Conservation (phyloP, 345 rosid species). For the Boechera divaricarpa region DNA sequence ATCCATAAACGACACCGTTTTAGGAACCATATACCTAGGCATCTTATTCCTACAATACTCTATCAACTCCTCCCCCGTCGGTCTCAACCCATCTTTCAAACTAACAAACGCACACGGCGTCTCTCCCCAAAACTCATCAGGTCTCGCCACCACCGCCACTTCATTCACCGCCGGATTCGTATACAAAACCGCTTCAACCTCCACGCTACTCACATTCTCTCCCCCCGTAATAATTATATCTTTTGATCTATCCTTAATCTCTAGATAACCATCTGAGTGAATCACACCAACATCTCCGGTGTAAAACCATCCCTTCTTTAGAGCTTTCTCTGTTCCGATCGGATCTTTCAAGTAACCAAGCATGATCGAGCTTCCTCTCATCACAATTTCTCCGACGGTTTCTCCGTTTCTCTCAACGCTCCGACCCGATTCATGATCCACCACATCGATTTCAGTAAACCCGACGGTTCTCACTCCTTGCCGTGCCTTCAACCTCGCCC, state of each 20-base stretch:
- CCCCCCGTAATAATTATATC: conserved; percentile 88
- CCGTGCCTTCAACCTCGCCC: conserved; percentile 68
- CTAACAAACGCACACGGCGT: conserved; percentile 72
- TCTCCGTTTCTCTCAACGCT: conserved; percentile 71
- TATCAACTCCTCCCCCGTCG: conserved; percentile 44
- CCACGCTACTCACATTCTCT: conserved; percentile 79
- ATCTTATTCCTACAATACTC: conserved; percentile 53
- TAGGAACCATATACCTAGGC: conserved; percentile 73
- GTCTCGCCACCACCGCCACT: conserved; percentile 86
- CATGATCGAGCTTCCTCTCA: conserved; percentile 75
- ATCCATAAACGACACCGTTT: conserved; percentile 57
- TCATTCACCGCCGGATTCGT: conserved; percentile 66
- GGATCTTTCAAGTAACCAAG: conserved; percentile 79
- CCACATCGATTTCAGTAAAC: conserved; percentile 60
- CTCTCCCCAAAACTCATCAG: conserved; percentile 86
- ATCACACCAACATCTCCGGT: conserved; percentile 80
- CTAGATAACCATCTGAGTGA: conserved; percentile 70
- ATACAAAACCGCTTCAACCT: conserved; percentile 76
- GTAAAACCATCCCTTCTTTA: conserved; percentile 68
- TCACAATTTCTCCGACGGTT: conserved; percentile 66
- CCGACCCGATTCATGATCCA: conserved; percentile 54
- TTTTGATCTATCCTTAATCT: conserved; percentile 76
- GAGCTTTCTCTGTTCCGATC: conserved; percentile 53
- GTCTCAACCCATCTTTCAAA: conserved; percentile 46
- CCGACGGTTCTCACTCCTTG: conserved; percentile 69